Evolutionary conservation across 768 basidiomycete species (phyloP).

Genomic region (Leccinellum albellum): DNA sequence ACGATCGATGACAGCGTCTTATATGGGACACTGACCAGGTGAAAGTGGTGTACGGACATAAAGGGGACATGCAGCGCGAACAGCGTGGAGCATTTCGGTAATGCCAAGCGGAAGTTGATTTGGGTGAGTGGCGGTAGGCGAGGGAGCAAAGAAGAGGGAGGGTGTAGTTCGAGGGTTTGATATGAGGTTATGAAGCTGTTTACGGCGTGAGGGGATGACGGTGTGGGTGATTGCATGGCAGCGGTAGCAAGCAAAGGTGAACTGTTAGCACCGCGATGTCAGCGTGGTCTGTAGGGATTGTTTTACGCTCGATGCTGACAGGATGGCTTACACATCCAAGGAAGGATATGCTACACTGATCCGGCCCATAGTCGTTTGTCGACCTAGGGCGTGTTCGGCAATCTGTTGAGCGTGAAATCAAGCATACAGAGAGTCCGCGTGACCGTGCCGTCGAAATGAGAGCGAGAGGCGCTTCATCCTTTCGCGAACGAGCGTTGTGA

Average conservation of each 20-base stretch:
- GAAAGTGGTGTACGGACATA: slow-evolving; percentile 51
- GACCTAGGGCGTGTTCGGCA: slow-evolving; percentile 19
- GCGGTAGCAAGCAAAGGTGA: slow-evolving; percentile 25
- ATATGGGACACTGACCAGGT: slow-evolving; percentile 48
- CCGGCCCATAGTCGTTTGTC: not conserved
- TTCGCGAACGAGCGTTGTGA: slow-evolving; percentile 40
- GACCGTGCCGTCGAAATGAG: slow-evolving; percentile 37
- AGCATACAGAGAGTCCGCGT: slow-evolving; percentile 30
- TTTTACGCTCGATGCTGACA: not conserved
- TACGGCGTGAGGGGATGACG: slow-evolving; percentile 19
- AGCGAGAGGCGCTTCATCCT: slow-evolving; percentile 40
- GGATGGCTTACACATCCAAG: not conserved
- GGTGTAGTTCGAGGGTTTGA: slow-evolving; percentile 16
- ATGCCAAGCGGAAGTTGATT: slow-evolving; percentile 21
- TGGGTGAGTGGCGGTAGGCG: slow-evolving; percentile 23
- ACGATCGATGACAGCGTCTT: too few species aligned
- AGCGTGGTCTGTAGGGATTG: not conserved
- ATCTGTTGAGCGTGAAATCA: slow-evolving; percentile 34
- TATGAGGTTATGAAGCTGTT: slow-evolving; percentile 12
- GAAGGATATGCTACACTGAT: slow-evolving; percentile 6
- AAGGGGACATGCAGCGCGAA: slow-evolving; percentile 32
- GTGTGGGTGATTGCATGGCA: slow-evolving; percentile 11
- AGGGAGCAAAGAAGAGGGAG: slow-evolving; percentile 16
- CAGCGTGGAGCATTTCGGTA: too few species aligned
- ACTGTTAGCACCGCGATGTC: slow-evolving; percentile 12